Conservation (phyloP, 2,329 filamentous ascomycete species). For the Scolecobasidium constrictum region DNA sequence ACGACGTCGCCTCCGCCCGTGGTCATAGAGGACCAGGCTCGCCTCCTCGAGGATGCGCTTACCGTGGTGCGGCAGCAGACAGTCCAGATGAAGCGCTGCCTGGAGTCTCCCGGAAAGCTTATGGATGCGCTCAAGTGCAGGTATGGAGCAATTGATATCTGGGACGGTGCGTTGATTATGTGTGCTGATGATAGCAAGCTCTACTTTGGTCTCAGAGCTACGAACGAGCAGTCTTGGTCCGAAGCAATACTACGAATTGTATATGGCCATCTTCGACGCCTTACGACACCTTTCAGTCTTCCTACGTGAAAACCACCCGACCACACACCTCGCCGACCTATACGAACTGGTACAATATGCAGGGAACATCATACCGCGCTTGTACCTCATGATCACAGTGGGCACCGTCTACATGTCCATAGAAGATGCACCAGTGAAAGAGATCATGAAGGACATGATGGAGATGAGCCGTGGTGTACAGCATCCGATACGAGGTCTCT, state of each 20-base stretch:
- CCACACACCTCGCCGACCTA: slow-evolving; percentile 94
- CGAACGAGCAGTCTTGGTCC: slow-evolving; percentile 95
- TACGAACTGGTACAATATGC: slow-evolving; percentile 98
- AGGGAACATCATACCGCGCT: slow-evolving; percentile 88
- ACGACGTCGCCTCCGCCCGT: slow-evolving; percentile 35
- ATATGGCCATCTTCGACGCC: slow-evolving; percentile 98
- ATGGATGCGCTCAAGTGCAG: slow-evolving; percentile 99
- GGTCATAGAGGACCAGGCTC: slow-evolving; percentile 58
- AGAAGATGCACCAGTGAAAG: slow-evolving; percentile 94
- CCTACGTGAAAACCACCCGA: slow-evolving; percentile 91
- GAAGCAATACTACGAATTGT: slow-evolving; percentile 99
- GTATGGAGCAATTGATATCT: slow-evolving; percentile 41
- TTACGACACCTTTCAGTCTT: slow-evolving; percentile 93
- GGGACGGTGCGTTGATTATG: slow-evolving; percentile 14
- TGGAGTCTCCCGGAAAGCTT: slow-evolving; percentile 94
- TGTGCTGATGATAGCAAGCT: slow-evolving; percentile 43
- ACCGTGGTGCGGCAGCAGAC: slow-evolving; percentile 96
- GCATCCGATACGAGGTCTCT: slow-evolving; percentile 89
- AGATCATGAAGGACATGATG: slow-evolving; percentile 99
- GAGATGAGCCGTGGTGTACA: slow-evolving; percentile 98
- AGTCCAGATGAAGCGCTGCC: slow-evolving; percentile 90
- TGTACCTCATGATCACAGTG: slow-evolving; percentile 99
- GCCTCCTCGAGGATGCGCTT: slow-evolving; percentile 93
- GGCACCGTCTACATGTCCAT: slow-evolving; percentile 99
- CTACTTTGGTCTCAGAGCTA: slow-evolving; percentile 94